phyloP scores from a whole-genome alignment of 345 rosid species.

The Aurinia saxatilis region DNA sequence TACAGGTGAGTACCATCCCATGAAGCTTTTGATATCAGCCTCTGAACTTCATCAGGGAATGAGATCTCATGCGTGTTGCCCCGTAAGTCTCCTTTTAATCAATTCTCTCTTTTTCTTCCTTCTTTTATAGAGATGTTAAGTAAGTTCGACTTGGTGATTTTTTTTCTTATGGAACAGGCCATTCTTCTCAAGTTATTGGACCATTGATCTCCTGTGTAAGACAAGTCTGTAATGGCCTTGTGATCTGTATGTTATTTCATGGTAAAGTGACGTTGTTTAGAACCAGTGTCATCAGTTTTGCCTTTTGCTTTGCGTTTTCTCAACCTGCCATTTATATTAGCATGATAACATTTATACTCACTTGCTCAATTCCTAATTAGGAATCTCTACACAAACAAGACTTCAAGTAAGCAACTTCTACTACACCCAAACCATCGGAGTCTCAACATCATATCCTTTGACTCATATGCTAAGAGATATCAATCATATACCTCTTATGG shows the following conservation, averaged over 20 bases:
- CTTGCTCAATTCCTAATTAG: background rate
- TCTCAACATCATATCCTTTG: background rate
- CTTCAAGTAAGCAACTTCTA: constrained; percentile 4
- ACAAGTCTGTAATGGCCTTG: background rate
- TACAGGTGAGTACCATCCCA: constrained; percentile 60
- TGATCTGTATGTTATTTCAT: constrained; percentile 5
- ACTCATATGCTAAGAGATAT: background rate
- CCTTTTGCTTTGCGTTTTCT: background rate
- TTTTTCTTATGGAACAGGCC: constrained; percentile 22
- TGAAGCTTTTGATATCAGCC: constrained; percentile 64
- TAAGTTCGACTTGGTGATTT: background rate
- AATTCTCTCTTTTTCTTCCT: background rate
- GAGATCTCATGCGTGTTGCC: constrained; percentile 74
- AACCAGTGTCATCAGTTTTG: background rate
- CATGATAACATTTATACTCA: background rate
- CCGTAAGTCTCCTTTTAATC: constrained; percentile 45
- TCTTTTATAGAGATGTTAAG: background rate
- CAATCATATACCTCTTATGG: too few relatives aligned
- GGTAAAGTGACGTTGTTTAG: background rate
- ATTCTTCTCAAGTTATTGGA: constrained; percentile 36
- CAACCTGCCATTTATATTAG: background rate
- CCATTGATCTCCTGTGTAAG: constrained; percentile 17
- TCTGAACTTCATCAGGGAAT: constrained; percentile 67
- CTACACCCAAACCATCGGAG: background rate
- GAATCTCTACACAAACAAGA: background rate